phyloP scores from a whole-genome alignment of 371 early-diverging fungal genomes.

The Batrachochytrium dendrobatidis region DNA sequence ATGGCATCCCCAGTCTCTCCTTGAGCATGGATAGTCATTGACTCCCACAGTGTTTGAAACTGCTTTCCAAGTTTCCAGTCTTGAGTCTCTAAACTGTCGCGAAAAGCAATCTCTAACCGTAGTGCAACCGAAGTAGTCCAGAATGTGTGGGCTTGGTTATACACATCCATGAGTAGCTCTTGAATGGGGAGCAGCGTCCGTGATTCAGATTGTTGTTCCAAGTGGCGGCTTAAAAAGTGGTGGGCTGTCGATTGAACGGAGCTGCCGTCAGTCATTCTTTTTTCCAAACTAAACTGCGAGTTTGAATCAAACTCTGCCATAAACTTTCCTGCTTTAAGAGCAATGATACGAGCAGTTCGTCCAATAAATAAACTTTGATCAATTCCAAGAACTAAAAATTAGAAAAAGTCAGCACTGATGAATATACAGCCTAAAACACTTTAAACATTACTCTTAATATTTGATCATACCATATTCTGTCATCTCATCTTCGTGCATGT shows the following conservation, averaged over 20 bases:
- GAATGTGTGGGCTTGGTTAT: slow-evolving; percentile 2
- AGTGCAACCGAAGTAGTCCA: slow-evolving; percentile 6
- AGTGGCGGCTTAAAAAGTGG: no score
- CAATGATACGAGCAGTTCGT: slow-evolving; percentile 3
- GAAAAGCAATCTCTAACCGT: neutral
- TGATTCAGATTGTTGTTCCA: neutral
- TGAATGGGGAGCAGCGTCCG: neutral
- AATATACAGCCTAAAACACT: neutral
- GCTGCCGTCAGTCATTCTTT: neutral
- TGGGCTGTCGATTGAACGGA: no score
- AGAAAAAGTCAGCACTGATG: neutral
- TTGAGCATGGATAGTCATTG: neutral
- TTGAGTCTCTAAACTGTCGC: neutral
- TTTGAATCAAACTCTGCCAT: neutral
- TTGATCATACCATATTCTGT: neutral
- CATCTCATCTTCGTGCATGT: neutral
- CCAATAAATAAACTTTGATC: slow-evolving; percentile 6
- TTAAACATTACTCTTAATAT: neutral
- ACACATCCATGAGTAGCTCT: slow-evolving; percentile 4
- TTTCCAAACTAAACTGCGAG: neutral
- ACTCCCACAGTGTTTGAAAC: slow-evolving; percentile 4
- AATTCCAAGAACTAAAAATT: neutral
- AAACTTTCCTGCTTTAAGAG: neutral
- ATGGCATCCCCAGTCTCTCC: neutral
- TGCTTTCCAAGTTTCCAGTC: slow-evolving; percentile 3